These are phyloP conservation scores for Incumbomyces delicatus DNA, from an alignment of 2,329 filamentous ascomycete genomes.

Conservation along the genomic window DNA sequence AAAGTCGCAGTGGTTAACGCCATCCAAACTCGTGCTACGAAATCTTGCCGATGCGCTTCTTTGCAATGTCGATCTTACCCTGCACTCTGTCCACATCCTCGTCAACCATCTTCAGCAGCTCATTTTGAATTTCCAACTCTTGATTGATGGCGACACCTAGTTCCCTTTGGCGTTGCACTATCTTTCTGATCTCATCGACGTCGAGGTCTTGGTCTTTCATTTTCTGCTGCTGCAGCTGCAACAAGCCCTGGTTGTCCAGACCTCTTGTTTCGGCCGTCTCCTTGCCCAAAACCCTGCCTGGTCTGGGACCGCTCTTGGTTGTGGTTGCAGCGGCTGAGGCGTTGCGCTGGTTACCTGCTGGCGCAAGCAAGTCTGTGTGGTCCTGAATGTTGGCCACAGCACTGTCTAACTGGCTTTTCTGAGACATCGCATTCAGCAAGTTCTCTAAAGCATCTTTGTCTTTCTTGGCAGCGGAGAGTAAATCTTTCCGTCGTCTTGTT, in stretches of 20 bases:
- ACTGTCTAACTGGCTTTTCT: slow-evolving; percentile 37
- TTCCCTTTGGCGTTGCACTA: slow-evolving; percentile 50
- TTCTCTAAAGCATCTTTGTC: slow-evolving; percentile 54
- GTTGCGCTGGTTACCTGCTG: slow-evolving; percentile 1
- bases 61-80: slow-evolving; percentile 38
- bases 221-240: slow-evolving; percentile 53
- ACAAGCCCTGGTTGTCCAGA: slow-evolving; percentile 53
- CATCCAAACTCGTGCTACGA: slow-evolving; percentile 23
- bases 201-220: slow-evolving; percentile 54
- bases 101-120: slow-evolving; percentile 48
- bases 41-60: slow-evolving; percentile 38
- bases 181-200: slow-evolving; percentile 48
- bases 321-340: slow-evolving; percentile 4
- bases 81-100: slow-evolving; percentile 45
- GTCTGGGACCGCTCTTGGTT: slow-evolving; percentile 21
- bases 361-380: slow-evolving; percentile 33
- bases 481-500: slow-evolving; percentile 47
- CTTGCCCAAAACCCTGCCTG: slow-evolving; percentile 42
- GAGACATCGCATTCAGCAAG: slow-evolving; percentile 49
- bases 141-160: slow-evolving; percentile 54
- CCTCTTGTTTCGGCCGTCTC: slow-evolving; percentile 55
- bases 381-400: slow-evolving; percentile 37
- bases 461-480: slow-evolving; percentile 48
- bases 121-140: slow-evolving; percentile 53
- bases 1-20: slow-evolving; percentile 6